Conservation (phyloP, 495 filamentous ascomycete genomes). For the Lentithecium fluviatile region DNA sequence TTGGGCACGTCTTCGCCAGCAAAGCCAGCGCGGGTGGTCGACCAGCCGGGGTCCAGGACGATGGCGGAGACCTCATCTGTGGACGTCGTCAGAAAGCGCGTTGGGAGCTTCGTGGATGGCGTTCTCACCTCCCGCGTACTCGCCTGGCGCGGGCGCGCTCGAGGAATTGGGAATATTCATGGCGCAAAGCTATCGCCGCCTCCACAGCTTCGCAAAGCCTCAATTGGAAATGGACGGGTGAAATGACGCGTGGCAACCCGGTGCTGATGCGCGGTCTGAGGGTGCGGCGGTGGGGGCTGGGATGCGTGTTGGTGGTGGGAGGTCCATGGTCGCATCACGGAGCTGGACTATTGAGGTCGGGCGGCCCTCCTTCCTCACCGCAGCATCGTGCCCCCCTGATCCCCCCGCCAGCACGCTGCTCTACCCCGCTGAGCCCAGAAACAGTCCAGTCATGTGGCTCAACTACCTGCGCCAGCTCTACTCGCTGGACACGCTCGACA, state of each 20-base stretch:
- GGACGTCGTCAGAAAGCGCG: neutral
- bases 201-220: neutral
- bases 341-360: slow-evolving; percentile 13
- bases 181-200: neutral
- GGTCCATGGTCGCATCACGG: slow-evolving; percentile 32
- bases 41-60: slow-evolving; percentile 92
- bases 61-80: slow-evolving; percentile 91
- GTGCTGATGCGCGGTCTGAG: slow-evolving; percentile 3
- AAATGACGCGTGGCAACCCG: slow-evolving; percentile 22
- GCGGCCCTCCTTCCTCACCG: neutral
- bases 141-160: slow-evolving; percentile 30
- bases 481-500: slow-evolving; percentile 89
- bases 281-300: slow-evolving; percentile 1
- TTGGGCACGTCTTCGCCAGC: slow-evolving; percentile 97
- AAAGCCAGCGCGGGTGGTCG: slow-evolving; percentile 87
- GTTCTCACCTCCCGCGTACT: slow-evolving; percentile 37
- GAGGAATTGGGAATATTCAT: slow-evolving; percentile 35
- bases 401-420: neutral
- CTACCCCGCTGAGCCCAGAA: slow-evolving; percentile 7
- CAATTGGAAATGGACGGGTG: neutral
- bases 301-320: slow-evolving; percentile 9
- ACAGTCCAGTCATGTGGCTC: slow-evolving; percentile 36
- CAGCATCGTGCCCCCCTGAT: neutral
- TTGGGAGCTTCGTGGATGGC: neutral
- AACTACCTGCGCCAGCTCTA: slow-evolving; percentile 61